Percentiles rank a stretch among this genome's conserved stretches.
phyloP scores from a whole-genome alignment of 2,329 filamentous ascomycete species.

The Apiospora koreana region DNA sequence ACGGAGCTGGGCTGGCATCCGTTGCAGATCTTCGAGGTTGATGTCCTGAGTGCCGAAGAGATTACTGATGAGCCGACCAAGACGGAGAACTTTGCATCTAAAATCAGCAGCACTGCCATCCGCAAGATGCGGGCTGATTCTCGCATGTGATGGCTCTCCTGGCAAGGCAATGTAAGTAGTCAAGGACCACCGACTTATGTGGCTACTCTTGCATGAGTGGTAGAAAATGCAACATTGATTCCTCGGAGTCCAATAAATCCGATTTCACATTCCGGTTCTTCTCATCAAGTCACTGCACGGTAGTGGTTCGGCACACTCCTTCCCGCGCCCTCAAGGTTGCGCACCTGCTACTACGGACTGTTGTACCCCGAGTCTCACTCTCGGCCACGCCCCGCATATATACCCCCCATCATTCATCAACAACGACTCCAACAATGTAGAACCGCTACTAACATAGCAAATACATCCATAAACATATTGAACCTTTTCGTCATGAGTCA shows the following conservation, averaged over 20 bases:
- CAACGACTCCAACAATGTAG: neutral
- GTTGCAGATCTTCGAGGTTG: constrained; percentile 84
- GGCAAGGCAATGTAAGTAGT: neutral
- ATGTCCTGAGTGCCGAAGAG: constrained; percentile 75
- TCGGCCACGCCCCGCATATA: neutral
- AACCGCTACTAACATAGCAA: too few species aligned
- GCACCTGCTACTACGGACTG: neutral
- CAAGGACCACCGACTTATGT: neutral
- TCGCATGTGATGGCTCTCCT: neutral
- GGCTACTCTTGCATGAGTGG: neutral
- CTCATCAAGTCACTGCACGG: neutral
- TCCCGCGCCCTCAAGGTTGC: neutral
- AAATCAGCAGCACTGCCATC: constrained; percentile 92
- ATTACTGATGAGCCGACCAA: constrained; percentile 43
- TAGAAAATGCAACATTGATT: neutral
- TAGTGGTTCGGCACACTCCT: neutral
- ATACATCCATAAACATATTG: too few species aligned
- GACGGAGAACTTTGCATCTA: constrained; percentile 69
- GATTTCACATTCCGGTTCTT: neutral
- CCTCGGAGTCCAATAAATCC: neutral
- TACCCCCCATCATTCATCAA: neutral
- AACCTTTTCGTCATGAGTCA: neutral
- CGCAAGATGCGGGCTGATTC: constrained; percentile 43
- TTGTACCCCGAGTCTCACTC: neutral
- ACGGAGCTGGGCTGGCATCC: constrained; percentile 72